These are phyloP conservation scores for Colletotrichum chrysophilum DNA, from an alignment of 2,329 filamentous ascomycete species.

Conservation along the genomic window DNA sequence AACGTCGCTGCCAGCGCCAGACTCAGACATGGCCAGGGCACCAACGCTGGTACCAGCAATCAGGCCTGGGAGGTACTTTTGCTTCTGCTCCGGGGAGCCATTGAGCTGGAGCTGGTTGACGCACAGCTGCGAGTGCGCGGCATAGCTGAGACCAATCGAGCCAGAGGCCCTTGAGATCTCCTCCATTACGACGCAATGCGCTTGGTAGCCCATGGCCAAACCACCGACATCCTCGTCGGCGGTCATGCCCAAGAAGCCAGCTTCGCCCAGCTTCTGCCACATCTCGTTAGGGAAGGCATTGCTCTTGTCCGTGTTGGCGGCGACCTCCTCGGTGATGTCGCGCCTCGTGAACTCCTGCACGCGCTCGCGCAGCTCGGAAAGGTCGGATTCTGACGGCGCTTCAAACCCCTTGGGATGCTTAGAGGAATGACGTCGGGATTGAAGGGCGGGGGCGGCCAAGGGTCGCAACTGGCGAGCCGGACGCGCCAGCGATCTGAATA, in stretches of 20 bases:
- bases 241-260: constrained; percentile 90
- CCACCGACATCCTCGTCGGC: constrained; percentile 93
- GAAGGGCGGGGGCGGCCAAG: constrained; percentile 37
- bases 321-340: constrained; percentile 85
- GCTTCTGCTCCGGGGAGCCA: constrained; percentile 79
- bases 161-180: constrained; percentile 88
- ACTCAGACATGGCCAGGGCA: constrained; percentile 93
- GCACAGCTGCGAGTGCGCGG: constrained; percentile 94
- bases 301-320: constrained; percentile 78
- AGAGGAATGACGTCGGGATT: constrained; percentile 55
- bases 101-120: constrained; percentile 97
- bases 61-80: constrained; percentile 78
- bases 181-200: constrained; percentile 94
- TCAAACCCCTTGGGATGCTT: constrained; percentile 69
- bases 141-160: constrained; percentile 88
- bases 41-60: constrained; percentile 83
- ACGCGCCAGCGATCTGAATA: constrained; percentile 39
- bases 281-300: constrained; percentile 91
- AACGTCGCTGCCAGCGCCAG: constrained; percentile 89
- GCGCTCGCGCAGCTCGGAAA: constrained; percentile 80
- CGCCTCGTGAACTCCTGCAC: constrained; percentile 90
- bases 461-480: constrained; percentile 31
- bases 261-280: constrained; percentile 93
- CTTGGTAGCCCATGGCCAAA: constrained; percentile 91
- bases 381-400: constrained; percentile 73